These are phyloP conservation scores for Globisporangium megalacanthum DNA, from an alignment of 352 stramenopile genomes.

Conservation along the genomic window DNA sequence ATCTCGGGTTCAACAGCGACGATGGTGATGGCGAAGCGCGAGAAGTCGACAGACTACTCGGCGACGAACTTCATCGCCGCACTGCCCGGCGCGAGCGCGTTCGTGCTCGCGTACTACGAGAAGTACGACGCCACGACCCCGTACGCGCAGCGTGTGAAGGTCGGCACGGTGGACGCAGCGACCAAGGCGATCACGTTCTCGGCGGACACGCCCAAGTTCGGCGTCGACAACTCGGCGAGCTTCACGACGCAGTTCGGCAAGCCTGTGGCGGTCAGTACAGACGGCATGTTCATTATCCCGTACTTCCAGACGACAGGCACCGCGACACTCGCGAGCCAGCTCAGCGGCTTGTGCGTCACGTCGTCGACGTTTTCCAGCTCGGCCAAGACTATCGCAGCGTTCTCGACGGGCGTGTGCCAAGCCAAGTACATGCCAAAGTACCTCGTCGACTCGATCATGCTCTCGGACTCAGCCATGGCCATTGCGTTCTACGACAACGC, in stretches of 20 bases:
- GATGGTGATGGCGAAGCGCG: slow-evolving; percentile 19
- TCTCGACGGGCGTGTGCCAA: slow-evolving; percentile 35
- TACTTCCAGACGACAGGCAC: slow-evolving; percentile 34
- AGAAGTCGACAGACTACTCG: slow-evolving; percentile 19
- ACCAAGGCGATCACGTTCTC: slow-evolving; percentile 34
- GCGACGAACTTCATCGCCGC: slow-evolving; percentile 31
- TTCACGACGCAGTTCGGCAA: slow-evolving; percentile 29
- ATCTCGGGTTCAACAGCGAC: slow-evolving; percentile 19
- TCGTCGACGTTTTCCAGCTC: slow-evolving; percentile 20
- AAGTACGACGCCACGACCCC: slow-evolving; percentile 9
- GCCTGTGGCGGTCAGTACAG: slow-evolving; percentile 22
- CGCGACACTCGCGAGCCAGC: slow-evolving; percentile 1
- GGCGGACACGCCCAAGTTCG: slow-evolving; percentile 22
- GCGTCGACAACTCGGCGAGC: slow-evolving; percentile 17
- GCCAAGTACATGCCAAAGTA: slow-evolving; percentile 30
- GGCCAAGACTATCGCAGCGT: slow-evolving; percentile 17
- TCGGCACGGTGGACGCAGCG: slow-evolving; percentile 25
- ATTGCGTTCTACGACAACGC: slow-evolving; percentile 48
- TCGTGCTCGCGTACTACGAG: slow-evolving; percentile 50
- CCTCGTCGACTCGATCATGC: slow-evolving; percentile 34
- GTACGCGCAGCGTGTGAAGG: slow-evolving; percentile 35
- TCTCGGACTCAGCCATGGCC: slow-evolving; percentile 34
- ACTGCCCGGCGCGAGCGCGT: slow-evolving; percentile 23
- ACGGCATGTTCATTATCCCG: slow-evolving; percentile 36
- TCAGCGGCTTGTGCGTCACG: slow-evolving; percentile 40